Conservation (phyloP, 257 asterid species). For the Penstemon davidsonii region DNA sequence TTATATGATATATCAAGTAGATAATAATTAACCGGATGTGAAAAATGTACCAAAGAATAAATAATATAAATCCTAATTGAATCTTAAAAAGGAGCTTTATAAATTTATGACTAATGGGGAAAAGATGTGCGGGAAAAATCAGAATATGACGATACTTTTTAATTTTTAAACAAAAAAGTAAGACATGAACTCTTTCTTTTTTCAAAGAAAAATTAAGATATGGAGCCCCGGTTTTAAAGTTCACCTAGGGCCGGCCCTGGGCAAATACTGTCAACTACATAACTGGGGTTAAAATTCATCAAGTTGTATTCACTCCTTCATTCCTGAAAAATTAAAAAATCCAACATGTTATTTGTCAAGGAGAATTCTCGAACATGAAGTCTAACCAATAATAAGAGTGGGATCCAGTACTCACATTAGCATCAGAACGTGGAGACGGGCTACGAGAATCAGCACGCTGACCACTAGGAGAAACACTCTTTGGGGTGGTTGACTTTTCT, state of each 20-base stretch:
- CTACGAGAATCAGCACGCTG: slow-evolving; percentile 64
- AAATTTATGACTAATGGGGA: too few species aligned
- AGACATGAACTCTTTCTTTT: too few species aligned
- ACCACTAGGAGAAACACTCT: slow-evolving; percentile 71
- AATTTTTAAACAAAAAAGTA: too few species aligned
- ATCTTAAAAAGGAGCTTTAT: too few species aligned
- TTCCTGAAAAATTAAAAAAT: slow-evolving; percentile 36
- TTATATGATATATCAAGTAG: too few species aligned
- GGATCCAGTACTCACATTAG: slow-evolving; percentile 58
- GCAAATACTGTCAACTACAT: slow-evolving; percentile 23
- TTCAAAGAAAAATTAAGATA: too few species aligned
- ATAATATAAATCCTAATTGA: too few species aligned
- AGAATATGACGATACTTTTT: too few species aligned
- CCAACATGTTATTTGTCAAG: not conserved
- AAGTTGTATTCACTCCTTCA: slow-evolving; percentile 29
- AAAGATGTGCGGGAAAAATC: too few species aligned
- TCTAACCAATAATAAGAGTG: not conserved
- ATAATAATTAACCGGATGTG: too few species aligned
- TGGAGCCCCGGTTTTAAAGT: too few species aligned
- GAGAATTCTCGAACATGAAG: not conserved
- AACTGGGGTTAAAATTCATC: slow-evolving; percentile 14
- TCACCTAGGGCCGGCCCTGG: not conserved
- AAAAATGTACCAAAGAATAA: too few species aligned
- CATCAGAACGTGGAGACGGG: slow-evolving; percentile 73
- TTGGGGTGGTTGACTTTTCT: slow-evolving; percentile 59